Evolutionary conservation across 306 rosid genomes (phyloP).

Genomic region (Vachellia collinsii): DNA sequence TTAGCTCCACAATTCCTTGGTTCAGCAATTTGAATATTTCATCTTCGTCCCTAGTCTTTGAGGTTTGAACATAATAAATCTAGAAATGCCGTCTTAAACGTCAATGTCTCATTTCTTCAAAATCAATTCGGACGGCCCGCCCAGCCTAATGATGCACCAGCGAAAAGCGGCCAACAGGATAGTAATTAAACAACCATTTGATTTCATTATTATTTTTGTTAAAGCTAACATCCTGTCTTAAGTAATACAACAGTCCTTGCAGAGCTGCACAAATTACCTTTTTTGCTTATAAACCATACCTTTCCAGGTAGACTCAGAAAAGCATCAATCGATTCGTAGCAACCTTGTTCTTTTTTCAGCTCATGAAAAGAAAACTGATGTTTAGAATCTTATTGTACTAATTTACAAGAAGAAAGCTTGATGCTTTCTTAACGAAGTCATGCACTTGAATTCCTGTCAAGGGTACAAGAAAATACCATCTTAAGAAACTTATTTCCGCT

Average conservation of each 20-base stretch:
- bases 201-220: not conserved
- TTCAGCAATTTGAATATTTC: not conserved
- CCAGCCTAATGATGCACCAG: not conserved
- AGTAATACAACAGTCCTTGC: not conserved
- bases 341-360: conserved; percentile 11
- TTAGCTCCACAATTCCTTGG: not conserved
- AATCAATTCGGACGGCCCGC: conserved; percentile 17
- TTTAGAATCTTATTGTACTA: conserved; percentile 31
- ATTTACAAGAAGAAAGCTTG: conserved; percentile 1
- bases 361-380: not conserved
- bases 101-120: not conserved
- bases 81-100: not conserved
- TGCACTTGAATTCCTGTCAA: conserved; percentile 16
- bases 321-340: conserved; percentile 9
- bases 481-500: not conserved
- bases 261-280: conserved; percentile 25
- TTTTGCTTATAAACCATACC: conserved; percentile 19
- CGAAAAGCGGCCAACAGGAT: not conserved
- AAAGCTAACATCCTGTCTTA: conserved; percentile 26
- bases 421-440: conserved; percentile 24
- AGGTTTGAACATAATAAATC: not conserved
- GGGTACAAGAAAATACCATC: not conserved
- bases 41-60: not conserved
- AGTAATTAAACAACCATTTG: not conserved
- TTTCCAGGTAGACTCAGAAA: conserved; percentile 26